phyloP scores from a whole-genome alignment of 805 yeast species.

The Ogataea trehalophila region DNA sequence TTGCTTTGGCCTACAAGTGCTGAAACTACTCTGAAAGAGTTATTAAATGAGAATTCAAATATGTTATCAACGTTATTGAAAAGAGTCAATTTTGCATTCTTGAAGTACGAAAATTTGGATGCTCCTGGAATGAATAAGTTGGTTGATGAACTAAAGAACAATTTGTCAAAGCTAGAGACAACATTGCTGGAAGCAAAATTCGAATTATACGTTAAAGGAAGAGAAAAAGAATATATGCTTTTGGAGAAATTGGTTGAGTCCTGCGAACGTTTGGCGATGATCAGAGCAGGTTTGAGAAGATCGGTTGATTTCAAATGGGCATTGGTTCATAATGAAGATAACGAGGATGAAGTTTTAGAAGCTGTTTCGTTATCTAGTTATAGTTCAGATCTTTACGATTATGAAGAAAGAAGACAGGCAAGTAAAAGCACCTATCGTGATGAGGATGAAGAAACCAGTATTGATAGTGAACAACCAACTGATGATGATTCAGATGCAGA shows the following conservation, averaged over 20 bases:
- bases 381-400: not conserved
- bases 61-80: conserved; percentile 46
- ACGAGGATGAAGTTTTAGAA: not conserved
- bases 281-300: conserved; percentile 61
- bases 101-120: conserved; percentile 41
- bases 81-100: conserved; percentile 43
- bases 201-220: conserved; percentile 53
- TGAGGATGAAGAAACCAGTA: conserved; percentile 26
- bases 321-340: conserved; percentile 34
- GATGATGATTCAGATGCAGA: conserved; percentile 30
- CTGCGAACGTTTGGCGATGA: conserved; percentile 46
- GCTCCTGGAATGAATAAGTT: conserved; percentile 34
- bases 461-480: conserved; percentile 16
- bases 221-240: conserved; percentile 46
- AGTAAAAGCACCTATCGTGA: not conserved
- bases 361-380: conserved; percentile 12
- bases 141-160: conserved; percentile 35
- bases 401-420: not conserved
- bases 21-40: conserved; percentile 36
- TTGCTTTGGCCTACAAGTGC: conserved; percentile 63
- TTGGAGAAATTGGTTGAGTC: conserved; percentile 46
- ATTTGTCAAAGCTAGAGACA: conserved; percentile 35
- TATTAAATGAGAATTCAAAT: conserved; percentile 47
- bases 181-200: conserved; percentile 54
- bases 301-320: conserved; percentile 67